Evolutionary conservation across 108 stramenopile genomes (phyloP), one percentile per base, ranked within the genome.

Genomic region (Nitzschia sp.): DNA sequence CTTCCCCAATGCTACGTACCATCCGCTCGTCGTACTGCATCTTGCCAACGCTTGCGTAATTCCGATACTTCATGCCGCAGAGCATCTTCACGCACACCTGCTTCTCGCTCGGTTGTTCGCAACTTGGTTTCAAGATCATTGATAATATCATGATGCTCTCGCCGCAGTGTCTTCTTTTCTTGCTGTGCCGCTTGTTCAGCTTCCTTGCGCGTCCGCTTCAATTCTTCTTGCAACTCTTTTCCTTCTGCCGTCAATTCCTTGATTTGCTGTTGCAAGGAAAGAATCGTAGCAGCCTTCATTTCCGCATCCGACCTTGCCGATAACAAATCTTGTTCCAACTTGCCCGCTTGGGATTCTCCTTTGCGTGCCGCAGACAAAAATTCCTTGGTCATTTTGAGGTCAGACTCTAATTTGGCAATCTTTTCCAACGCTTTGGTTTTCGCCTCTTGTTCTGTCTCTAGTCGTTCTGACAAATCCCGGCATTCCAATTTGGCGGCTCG

Each of bases 11-110:
- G 2, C 9, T 25, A 46, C 80, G 62, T 65, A 83, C 85, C 76
- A 78, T 93, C 92, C 9, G 87, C 83, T 31, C 92, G 79, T 45
- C 92, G 85, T 2, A 93, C 88, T 2, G 92, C 87, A 77, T 93
- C 92, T 64, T 93, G 87, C 92, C 92, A 93, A 42, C 92, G 77
- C 61, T 93, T 93, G 42, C 88, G 72, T 31, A 93, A 57, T 59
- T 93, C 92, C 18, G 78, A 59, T 8, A 93, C 87, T 74, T 93
- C 92, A 47, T 86, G 85, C 11, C 89, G 87, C 60, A 93, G 66
- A 18, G 92, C 83, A 87, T 93, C 92, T 59, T 93, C 92, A 48
- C 92, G 56, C 9, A 89, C 71, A 59, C 72, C 83, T 9, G 92
- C 89, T 71, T 93, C 92, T 26, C 84, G 71, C 65, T 93, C 92